A percentile compares a stretch with the other conserved stretches of the same genome.
phyloP scores from a whole-genome alignment of 139 green algal species.

The Edaphochlamys debaryana region DNA sequence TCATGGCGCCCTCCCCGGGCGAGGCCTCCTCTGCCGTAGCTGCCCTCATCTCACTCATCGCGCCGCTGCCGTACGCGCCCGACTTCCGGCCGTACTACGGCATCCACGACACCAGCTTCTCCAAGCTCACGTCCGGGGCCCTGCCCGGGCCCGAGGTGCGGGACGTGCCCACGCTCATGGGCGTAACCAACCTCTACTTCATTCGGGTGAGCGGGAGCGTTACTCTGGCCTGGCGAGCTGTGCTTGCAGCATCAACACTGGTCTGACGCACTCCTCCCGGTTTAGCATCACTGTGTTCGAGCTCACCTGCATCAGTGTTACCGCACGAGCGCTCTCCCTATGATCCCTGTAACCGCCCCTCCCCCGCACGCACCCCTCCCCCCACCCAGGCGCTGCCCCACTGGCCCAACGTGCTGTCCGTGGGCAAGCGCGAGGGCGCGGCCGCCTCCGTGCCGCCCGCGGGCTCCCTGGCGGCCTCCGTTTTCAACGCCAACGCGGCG shows the following conservation, averaged over 20 bases:
- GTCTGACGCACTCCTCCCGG: too few relatives aligned
- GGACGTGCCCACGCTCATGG: constrained; percentile 77
- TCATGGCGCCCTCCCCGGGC: constrained; percentile 77
- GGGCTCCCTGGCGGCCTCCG: constrained; percentile 3
- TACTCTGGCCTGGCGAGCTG: background rate
- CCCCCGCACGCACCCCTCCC: background rate
- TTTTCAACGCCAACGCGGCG: constrained; percentile 38
- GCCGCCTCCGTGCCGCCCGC: background rate
- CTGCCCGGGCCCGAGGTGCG: constrained; percentile 44
- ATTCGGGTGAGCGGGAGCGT: constrained; percentile 73
- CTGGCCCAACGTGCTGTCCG: constrained; percentile 80
- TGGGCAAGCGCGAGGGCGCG: constrained; percentile 60
- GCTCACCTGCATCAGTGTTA: too few relatives aligned
- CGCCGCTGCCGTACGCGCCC: constrained; percentile 80
- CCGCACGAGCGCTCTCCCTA: too few relatives aligned
- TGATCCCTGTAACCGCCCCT: too few relatives aligned
- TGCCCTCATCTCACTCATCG: constrained; percentile 77
- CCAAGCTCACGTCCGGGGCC: constrained; percentile 53
- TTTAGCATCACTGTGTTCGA: too few relatives aligned
- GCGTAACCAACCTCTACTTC: constrained; percentile 93
- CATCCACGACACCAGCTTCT: constrained; percentile 90
- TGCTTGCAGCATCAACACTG: too few relatives aligned
- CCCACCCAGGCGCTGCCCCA: constrained; percentile 58
- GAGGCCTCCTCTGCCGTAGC: constrained; percentile 74
- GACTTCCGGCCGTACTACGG: constrained; percentile 94